phyloP scores from a whole-genome alignment of 345 rosid genomes.

The Lepidium didymum region DNA sequence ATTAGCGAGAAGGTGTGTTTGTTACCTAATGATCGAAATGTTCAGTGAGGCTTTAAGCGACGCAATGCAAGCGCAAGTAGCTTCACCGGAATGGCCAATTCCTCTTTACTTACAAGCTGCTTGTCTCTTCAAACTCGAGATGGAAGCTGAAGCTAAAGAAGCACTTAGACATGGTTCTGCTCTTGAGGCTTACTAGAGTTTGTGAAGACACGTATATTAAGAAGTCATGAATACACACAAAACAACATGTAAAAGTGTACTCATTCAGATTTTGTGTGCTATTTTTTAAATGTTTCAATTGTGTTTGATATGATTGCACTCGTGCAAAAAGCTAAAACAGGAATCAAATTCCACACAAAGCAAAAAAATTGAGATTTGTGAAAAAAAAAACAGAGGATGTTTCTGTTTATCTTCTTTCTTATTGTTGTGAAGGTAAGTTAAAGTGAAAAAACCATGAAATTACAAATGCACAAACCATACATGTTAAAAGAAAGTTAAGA shows the following conservation, averaged over 20 bases:
- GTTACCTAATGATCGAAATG: constrained; percentile 65
- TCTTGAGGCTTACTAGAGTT: constrained; percentile 38
- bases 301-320: constrained; percentile 33
- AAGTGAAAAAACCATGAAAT: constrained; percentile 35
- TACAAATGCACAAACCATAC: constrained; percentile 33
- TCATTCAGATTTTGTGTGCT: background rate
- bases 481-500: constrained; percentile 26
- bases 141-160: constrained; percentile 79
- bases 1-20: constrained; percentile 80
- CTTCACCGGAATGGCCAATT: constrained; percentile 86
- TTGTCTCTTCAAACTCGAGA: constrained; percentile 69
- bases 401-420: background rate
- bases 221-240: constrained; percentile 27
- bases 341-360: constrained; percentile 29
- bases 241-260: constrained; percentile 5
- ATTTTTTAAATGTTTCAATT: background rate
- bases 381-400: constrained; percentile 1
- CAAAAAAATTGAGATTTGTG: constrained; percentile 19
- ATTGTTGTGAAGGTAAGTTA: constrained; percentile 31
- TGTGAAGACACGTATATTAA: background rate
- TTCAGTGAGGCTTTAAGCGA: constrained; percentile 78
- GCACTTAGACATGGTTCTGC: constrained; percentile 69
- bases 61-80: constrained; percentile 82
- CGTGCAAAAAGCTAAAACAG: constrained; percentile 34
- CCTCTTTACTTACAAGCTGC: constrained; percentile 83